These are phyloP conservation scores for Arabidopsis suecica DNA, from an alignment of 345 rosid species.

Conservation along the genomic window DNA sequence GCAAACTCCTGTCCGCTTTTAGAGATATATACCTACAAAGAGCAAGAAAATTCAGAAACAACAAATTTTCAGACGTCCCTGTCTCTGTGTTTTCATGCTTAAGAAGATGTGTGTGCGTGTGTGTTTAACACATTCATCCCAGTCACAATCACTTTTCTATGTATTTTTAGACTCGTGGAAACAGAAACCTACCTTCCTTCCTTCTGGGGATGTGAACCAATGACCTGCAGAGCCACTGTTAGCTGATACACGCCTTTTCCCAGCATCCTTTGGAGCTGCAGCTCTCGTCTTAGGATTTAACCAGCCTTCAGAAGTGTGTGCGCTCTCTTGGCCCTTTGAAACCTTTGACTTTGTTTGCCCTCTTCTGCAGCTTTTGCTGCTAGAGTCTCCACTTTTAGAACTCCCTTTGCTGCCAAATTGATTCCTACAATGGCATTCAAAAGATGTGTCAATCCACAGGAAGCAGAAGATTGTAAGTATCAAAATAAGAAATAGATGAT, in stretches of 20 bases:
- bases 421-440: slow-evolving; percentile 55
- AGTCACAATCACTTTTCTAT: slow-evolving; percentile 9
- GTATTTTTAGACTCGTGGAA: slow-evolving; percentile 7
- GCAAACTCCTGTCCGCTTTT: slow-evolving; percentile 78
- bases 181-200: slow-evolving; percentile 66
- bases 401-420: slow-evolving; percentile 69
- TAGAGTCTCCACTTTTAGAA: slow-evolving; percentile 50
- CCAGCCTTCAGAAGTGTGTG: slow-evolving; percentile 57
- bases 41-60: slow-evolving; percentile 7
- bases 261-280: slow-evolving; percentile 69
- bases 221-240: slow-evolving; percentile 44
- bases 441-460: slow-evolving; percentile 24
- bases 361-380: slow-evolving; percentile 49
- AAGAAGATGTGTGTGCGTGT: neutral
- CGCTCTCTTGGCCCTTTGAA: slow-evolving; percentile 45
- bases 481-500: slow-evolving; percentile 12
- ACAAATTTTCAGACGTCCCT: slow-evolving; percentile 7
- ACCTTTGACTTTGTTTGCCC: slow-evolving; percentile 53
- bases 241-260: slow-evolving; percentile 79
- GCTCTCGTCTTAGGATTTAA: slow-evolving; percentile 58
- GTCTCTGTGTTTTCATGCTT: slow-evolving; percentile 11
- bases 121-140: neutral
- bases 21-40: slow-evolving; percentile 72
- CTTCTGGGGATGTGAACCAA: slow-evolving; percentile 85
- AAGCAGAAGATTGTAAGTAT: neutral